A percentile compares a stretch with the other conserved stretches of the same genome.
Evolutionary conservation across 1,284 basidiomycete species (phyloP).

Genomic region (Cutaneotrichosporon daszewskae): DNA sequence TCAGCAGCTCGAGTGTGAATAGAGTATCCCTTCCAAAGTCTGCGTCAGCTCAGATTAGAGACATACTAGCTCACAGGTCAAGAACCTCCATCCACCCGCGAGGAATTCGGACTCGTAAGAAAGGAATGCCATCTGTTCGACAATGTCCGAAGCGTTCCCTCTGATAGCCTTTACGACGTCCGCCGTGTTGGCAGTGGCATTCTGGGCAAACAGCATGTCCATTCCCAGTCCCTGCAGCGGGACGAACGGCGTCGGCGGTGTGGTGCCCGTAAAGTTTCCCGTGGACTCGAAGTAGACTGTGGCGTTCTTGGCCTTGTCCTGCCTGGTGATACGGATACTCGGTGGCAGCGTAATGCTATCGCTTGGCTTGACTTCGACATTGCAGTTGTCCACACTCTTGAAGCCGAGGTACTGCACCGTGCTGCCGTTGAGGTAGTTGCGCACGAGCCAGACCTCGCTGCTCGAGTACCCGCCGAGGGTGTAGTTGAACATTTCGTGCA

Average conservation of each 20-base stretch:
- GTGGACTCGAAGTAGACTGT: conserved; percentile 44
- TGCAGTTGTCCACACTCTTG: conserved; percentile 28
- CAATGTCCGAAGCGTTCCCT: conserved; percentile 30
- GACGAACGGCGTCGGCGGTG: conserved; percentile 22
- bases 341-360: conserved; percentile 32
- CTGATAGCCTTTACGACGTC: conserved; percentile 37
- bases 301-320: conserved; percentile 24
- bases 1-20: conserved; percentile 48
- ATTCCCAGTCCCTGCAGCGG: conserved; percentile 37
- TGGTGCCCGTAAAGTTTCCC: conserved; percentile 46
- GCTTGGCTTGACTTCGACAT: conserved; percentile 36
- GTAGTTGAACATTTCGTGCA: conserved; percentile 50
- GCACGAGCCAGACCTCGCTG: conserved; percentile 43
- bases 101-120: conserved; percentile 47
- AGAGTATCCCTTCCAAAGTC: conserved; percentile 51
- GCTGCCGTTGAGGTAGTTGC: conserved; percentile 49
- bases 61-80: conserved; percentile 39
- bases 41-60: conserved; percentile 8
- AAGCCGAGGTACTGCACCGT: conserved; percentile 44
- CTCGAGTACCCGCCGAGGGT: conserved; percentile 44
- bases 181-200: not conserved
- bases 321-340: conserved; percentile 29
- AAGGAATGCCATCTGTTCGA: conserved; percentile 44
- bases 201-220: conserved; percentile 35
- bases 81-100: conserved; percentile 52